These are phyloP conservation scores for Umbelopsis ramanniana DNA, from an alignment of 192 early-diverging fungal species.

Conservation along the genomic window DNA sequence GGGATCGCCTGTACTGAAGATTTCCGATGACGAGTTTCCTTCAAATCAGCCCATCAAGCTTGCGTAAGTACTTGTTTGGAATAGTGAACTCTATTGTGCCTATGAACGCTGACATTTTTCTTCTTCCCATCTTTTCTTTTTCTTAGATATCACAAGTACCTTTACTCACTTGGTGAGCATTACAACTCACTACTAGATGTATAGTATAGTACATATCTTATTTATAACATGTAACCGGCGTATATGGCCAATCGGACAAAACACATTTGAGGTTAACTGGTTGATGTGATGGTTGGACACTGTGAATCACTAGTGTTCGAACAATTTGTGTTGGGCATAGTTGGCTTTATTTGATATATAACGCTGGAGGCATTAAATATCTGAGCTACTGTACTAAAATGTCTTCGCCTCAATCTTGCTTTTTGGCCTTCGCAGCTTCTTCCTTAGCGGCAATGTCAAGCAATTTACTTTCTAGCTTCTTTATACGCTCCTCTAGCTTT, in stretches of 20 bases:
- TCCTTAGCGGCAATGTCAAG: slow-evolving; percentile 1
- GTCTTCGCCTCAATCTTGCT: background rate
- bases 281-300: too few species aligned
- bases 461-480: slow-evolving; percentile 29
- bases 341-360: background rate
- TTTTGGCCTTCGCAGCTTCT: slow-evolving; percentile 17
- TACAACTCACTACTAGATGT: slow-evolving; percentile 83
- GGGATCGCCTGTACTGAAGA: slow-evolving; percentile 73
- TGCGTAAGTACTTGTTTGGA: slow-evolving; percentile 60
- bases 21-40: slow-evolving; percentile 74
- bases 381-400: background rate
- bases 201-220: background rate
- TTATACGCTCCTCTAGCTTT: slow-evolving; percentile 34
- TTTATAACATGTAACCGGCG: background rate
- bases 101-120: background rate
- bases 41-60: slow-evolving; percentile 68
- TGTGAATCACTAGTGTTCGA: too few species aligned
- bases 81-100: background rate
- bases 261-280: too few species aligned
- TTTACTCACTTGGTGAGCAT: slow-evolving; percentile 94
- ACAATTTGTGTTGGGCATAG: too few species aligned
- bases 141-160: slow-evolving; percentile 81
- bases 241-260: too few species aligned
- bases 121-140: too few species aligned
- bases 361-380: background rate